Conservation (phyloP, 2,329 filamentous ascomycete genomes). For the Blastomyces parvus region DNA sequence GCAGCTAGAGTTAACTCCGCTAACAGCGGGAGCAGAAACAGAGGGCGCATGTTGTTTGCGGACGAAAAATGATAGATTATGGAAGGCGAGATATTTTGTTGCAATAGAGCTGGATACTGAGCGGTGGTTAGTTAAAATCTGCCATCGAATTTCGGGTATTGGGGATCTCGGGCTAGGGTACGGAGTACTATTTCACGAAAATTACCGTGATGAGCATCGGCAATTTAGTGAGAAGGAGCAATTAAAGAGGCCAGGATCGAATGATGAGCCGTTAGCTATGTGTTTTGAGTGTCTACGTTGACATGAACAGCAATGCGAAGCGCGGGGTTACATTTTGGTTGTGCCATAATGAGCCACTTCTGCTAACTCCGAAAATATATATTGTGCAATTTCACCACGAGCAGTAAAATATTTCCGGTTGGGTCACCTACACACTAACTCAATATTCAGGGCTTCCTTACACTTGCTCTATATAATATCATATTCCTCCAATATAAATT, state of each 20-base stretch:
- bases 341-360: background rate
- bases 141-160: background rate
- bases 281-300: background rate
- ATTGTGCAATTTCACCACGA: too few species aligned
- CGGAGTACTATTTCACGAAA: background rate
- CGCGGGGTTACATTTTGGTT: background rate
- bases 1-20: constrained; percentile 3
- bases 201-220: background rate
- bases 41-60: background rate
- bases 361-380: too few species aligned
- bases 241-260: background rate
- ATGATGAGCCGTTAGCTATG: background rate
- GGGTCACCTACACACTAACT: too few species aligned
- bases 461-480: background rate
- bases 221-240: background rate
- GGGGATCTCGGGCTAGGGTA: background rate
- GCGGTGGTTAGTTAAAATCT: background rate
- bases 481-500: background rate
- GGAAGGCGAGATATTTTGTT: background rate
- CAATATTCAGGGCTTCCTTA: background rate
- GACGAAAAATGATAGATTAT: background rate
- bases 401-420: background rate
- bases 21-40: background rate
- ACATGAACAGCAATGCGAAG: background rate
- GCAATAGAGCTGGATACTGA: background rate